These are phyloP conservation scores for Globisporangium takayamanum DNA, from an alignment of 352 stramenopile genomes.

Conservation along the genomic window DNA sequence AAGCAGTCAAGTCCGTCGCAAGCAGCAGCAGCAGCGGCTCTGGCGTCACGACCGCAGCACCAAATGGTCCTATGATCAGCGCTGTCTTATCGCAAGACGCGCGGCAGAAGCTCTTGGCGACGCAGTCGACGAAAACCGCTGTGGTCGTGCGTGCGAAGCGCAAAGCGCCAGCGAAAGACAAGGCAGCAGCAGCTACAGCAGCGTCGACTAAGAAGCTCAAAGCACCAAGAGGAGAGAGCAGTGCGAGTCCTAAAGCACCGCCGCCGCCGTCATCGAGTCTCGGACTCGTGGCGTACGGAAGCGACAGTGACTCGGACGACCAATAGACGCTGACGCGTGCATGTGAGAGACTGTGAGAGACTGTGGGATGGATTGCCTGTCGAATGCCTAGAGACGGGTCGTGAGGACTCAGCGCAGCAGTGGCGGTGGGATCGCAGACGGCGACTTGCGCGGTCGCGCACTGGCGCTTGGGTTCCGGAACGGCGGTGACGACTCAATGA, in stretches of 20 bases:
- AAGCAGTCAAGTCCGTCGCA: background rate
- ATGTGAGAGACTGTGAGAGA: no score
- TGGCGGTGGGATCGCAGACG: conserved; percentile 11
- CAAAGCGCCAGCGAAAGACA: conserved; percentile 23
- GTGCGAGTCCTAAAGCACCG: conserved; percentile 9
- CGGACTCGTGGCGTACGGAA: conserved; percentile 57
- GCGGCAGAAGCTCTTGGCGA: conserved; percentile 17
- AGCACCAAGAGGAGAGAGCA: conserved; percentile 12
- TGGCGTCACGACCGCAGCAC: background rate
- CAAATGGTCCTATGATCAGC: background rate
- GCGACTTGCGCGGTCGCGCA: conserved; percentile 16
- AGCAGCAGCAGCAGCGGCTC: conserved; percentile 16
- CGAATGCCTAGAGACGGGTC: no score
- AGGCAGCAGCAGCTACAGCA: background rate
- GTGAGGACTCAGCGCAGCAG: conserved; percentile 15
- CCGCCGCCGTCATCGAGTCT: conserved; percentile 12
- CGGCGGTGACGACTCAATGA: conserved; percentile 73
- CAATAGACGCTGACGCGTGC: background rate
- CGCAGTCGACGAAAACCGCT: conserved; percentile 21
- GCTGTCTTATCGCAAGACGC: background rate
- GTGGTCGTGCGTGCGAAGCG: conserved; percentile 54
- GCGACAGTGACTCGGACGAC: conserved; percentile 51
- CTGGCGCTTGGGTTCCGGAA: conserved; percentile 39
- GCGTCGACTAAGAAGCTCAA: conserved; percentile 16
- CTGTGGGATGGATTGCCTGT: no score